Evolutionary conservation across 805 yeast genomes (phyloP), one percentile per base, ranked within the genome.

Genomic region (Candida sanyiensis): DNA sequence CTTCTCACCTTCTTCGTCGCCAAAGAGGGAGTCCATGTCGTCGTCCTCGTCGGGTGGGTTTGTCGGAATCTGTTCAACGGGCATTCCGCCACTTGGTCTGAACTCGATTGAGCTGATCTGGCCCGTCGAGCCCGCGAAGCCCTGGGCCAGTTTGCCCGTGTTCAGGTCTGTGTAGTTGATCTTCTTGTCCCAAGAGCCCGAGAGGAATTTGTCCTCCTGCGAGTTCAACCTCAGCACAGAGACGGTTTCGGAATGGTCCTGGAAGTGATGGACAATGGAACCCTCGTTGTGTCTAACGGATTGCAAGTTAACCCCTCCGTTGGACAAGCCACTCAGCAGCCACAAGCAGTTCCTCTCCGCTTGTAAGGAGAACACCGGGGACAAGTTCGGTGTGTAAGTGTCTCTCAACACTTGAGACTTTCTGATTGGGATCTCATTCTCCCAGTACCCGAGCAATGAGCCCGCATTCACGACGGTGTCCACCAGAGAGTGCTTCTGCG

Each of bases 111-210:
- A 72, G 3, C 95, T 80, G 2, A 90, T 67, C 56, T 93, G 97
- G 3, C 96, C 93, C 1, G 83, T 67, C 23, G 79, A 68, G 2
- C 77, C 80, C 3, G 58, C 50, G 53, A 69, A 86, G 20, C 69
- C 58, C 10, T 69, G 69, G 3, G 67, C 52, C 8, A 67, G 57
- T 13, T 64, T 59, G 1, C 97, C 96, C 0, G 82, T 73, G 48
- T 85, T 72, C 43, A 93, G 66, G 60, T 93, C 98, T 96, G 97
- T 90, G 46, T 80, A 75, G 6, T 77, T 58, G 1, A 90, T 71
- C 16, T 73, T 66, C 59, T 76, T 82, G 63, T 93, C 98, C 98
- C 97, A 93, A 13, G 87, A 73, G 0, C 96, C 97, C 37, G 93
- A 80, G 15, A 90, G 49, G 34, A 88, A 80, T 32, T 64, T 61